Base-by-base conservation (phyloP, 2,329 filamentous ascomycete species). In the Lachnellula suecica region DNA sequence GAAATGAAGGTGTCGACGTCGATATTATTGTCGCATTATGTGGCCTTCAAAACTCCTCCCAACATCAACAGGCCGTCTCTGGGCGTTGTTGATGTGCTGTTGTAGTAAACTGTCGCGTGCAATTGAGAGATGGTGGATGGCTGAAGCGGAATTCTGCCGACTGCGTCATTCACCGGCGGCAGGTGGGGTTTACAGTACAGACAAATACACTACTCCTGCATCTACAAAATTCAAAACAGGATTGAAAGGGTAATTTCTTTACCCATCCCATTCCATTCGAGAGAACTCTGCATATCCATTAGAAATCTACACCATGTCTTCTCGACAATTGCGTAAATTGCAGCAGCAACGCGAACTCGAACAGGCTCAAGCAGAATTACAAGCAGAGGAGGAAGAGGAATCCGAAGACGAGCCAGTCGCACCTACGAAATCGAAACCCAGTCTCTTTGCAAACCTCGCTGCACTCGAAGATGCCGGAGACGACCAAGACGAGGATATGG, bases 391-490 rank as follows among this genome's bases (percentile, higher is more conserved):
- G 46, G 62, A 63, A 37, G 64, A 66, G n/a, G 57, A 59, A 43
- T 65, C 61, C 9, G 63, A 64, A 19, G 64, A 66, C 25, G 63
- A 60, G 44, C 59, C 58, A 17, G 59, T 68, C 51, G 54, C 63
- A 40, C 53, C 52, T 29, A 56, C 67, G 27, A 72, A 68, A 50
- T 64, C 71, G 25, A 77, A 78, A 59, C 65, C 73, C 13, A 81
- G 80, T 60, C 71, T 79, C 6, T 83, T 83, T 63, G 76, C 81
- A 49, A 74, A 79, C 54, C 63, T 83, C 22, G 76, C 78, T 44
- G 70, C 66, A 24, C 68, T 67, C n/a, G 68, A 72, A 13, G 70
- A 74, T 6, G 66, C 68, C 2, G 67, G 66, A 4, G 57, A 62
- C 3, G 58, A 59, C 1, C 59, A 63, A 2, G 54, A 60, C 3